Conservation (phyloP, 2,329 filamentous ascomycete species). For the Fusarium sp. region DNA sequence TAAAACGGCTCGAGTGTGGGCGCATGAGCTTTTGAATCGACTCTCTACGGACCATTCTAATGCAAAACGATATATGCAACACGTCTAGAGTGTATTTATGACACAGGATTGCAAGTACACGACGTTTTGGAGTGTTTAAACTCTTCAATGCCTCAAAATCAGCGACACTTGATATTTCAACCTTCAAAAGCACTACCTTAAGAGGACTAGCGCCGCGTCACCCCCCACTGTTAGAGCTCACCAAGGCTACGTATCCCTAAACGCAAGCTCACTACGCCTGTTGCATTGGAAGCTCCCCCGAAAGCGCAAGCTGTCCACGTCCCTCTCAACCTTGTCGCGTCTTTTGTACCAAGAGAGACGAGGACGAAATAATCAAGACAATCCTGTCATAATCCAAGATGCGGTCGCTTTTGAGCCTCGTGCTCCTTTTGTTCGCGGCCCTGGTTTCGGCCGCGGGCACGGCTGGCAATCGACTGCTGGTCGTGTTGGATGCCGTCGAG, state of each 20-base stretch:
- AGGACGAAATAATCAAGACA: constrained; percentile 17
- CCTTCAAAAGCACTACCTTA: background rate
- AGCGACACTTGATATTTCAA: background rate
- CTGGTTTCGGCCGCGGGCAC: constrained; percentile 82
- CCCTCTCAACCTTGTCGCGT: constrained; percentile 20
- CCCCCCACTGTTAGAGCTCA: constrained; percentile 19
- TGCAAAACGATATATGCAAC: background rate
- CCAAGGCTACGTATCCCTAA: constrained; percentile 55
- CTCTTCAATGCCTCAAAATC: background rate
- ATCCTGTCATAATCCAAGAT: constrained; percentile 57
- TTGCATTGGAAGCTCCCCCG: constrained; percentile 34
- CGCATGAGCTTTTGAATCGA: background rate
- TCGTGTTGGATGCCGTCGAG: constrained; percentile 83
- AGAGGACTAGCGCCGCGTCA: constrained; percentile 22
- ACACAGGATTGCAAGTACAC: background rate
- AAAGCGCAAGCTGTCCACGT: constrained; percentile 43
- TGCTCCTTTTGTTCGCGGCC: constrained; percentile 74
- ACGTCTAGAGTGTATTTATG: background rate
- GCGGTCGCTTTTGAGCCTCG: constrained; percentile 79
- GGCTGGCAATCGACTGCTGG: constrained; percentile 82
- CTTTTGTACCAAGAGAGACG: constrained; percentile 26
- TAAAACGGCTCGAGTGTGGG: background rate
- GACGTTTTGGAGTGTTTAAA: background rate
- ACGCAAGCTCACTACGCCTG: constrained; percentile 40
- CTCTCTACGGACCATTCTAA: background rate